phyloP scores from a whole-genome alignment of 331 rosid genomes.

The Acacia concinna region DNA sequence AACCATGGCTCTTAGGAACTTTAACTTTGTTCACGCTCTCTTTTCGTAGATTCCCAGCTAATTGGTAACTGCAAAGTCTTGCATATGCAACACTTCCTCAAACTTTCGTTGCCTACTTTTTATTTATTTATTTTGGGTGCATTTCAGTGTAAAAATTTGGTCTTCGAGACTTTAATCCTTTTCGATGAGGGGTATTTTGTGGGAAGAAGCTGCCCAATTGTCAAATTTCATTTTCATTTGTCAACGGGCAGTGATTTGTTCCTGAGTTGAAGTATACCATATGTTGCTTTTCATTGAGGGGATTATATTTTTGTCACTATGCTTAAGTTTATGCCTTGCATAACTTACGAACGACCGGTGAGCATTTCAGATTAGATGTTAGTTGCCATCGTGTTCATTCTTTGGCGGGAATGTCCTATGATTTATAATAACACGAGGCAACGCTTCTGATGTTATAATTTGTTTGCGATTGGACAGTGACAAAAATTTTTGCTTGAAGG shows the following conservation, averaged over 20 bases:
- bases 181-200: not conserved
- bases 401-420: not conserved
- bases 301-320: not conserved
- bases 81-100: not conserved
- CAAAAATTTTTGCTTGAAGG: not conserved
- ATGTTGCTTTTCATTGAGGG: not conserved
- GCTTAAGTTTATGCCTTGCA: not conserved
- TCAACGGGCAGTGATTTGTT: not conserved
- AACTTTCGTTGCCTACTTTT: not conserved
- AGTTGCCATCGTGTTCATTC: not conserved
- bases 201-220: not conserved
- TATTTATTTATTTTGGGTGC: no score
- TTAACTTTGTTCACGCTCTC: conserved; percentile 9
- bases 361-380: not conserved
- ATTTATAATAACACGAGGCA: not conserved
- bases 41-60: conserved; percentile 19
- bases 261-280: not conserved
- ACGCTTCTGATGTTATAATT: not conserved
- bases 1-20: not conserved
- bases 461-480: not conserved
- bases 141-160: not conserved
- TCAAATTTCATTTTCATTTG: conserved; percentile 18
- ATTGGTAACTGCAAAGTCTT: not conserved
- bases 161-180: not conserved
- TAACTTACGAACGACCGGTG: not conserved